phyloP scores from a whole-genome alignment of 2,329 filamentous ascomycete genomes.

The Arachnopeziza araneosa region DNA sequence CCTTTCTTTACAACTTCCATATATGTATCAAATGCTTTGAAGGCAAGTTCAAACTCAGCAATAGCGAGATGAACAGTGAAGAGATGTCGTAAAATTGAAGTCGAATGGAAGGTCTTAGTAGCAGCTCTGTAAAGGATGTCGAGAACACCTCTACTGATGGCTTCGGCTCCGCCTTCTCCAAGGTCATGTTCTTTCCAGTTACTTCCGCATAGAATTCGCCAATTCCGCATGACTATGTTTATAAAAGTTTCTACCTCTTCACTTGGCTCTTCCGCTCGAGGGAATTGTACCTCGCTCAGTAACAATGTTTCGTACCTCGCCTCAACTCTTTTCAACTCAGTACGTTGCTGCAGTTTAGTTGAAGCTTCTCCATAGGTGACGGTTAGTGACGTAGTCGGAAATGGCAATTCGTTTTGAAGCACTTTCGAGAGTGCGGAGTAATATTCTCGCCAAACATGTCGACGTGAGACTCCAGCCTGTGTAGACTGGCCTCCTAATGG shows the following conservation, averaged over 20 bases:
- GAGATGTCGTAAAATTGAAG: slow-evolving; percentile 75
- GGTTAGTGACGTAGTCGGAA: slow-evolving; percentile 41
- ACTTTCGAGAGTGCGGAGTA: slow-evolving; percentile 75
- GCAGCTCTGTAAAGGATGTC: slow-evolving; percentile 87
- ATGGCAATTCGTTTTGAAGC: slow-evolving; percentile 60
- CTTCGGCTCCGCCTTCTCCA: slow-evolving; percentile 72
- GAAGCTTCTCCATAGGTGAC: slow-evolving; percentile 43
- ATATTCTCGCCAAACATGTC: slow-evolving; percentile 78
- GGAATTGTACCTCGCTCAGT: slow-evolving; percentile 75
- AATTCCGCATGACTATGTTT: slow-evolving; percentile 74
- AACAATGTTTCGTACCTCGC: slow-evolving; percentile 72
- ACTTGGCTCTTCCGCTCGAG: slow-evolving; percentile 73
- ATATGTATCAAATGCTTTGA: slow-evolving; percentile 89
- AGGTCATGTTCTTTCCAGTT: slow-evolving; percentile 78
- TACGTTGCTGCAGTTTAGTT: slow-evolving; percentile 57
- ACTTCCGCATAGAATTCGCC: slow-evolving; percentile 73
- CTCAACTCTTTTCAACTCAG: slow-evolving; percentile 77
- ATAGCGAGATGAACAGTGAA: slow-evolving; percentile 84
- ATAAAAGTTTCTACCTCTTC: slow-evolving; percentile 78
- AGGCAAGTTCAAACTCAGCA: slow-evolving; percentile 86
- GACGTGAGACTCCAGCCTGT: slow-evolving; percentile 53
- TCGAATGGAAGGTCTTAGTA: slow-evolving; percentile 93
- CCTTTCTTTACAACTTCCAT: slow-evolving; percentile 80
- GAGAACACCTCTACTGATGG: slow-evolving; percentile 68
- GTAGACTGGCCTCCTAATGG: slow-evolving; percentile 52